Conservation (phyloP, 371 early-diverging fungal genomes). For the Mortierella sp. region DNA sequence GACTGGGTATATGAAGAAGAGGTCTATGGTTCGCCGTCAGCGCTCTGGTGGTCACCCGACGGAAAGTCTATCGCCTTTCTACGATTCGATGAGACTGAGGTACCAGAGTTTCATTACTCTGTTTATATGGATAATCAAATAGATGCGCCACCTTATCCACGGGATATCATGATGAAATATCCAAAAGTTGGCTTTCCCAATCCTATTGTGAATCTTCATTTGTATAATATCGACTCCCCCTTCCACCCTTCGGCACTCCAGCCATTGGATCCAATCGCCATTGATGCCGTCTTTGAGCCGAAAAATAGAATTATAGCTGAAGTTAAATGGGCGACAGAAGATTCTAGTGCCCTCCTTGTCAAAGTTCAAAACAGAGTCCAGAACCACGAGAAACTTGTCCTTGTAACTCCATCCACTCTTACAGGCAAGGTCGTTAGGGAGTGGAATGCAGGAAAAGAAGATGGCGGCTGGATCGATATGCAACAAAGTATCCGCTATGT, state of each 20-base stretch:
- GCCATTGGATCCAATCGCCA: constrained; percentile 32
- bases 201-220: constrained; percentile 82
- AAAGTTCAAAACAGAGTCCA: constrained; percentile 92
- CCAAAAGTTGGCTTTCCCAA: constrained; percentile 94
- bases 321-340: constrained; percentile 83
- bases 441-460: constrained; percentile 63
- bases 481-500: constrained; percentile 63
- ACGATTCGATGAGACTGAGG: constrained; percentile 87
- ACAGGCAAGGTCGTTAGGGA: constrained; percentile 63
- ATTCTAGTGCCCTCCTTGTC: constrained; percentile 74
- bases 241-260: constrained; percentile 23
- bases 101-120: constrained; percentile 83
- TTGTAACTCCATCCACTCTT: constrained; percentile 55
- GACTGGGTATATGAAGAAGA: constrained; percentile 99
- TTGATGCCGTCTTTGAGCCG: constrained; percentile 64
- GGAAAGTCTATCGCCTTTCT: constrained; percentile 85
- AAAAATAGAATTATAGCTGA: constrained; percentile 85
- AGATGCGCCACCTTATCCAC: constrained; percentile 75
- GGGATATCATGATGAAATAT: constrained; percentile 81
- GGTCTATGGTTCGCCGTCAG: constrained; percentile 74
- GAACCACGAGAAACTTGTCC: constrained; percentile 77
- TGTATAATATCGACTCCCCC: constrained; percentile 64
- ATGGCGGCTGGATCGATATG: constrained; percentile 84
- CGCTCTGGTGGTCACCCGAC: constrained; percentile 95
- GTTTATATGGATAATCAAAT: constrained; percentile 67